phyloP scores from a whole-genome alignment of 768 basidiomycete genomes.

The Pilatotrama ljubarskyi region DNA sequence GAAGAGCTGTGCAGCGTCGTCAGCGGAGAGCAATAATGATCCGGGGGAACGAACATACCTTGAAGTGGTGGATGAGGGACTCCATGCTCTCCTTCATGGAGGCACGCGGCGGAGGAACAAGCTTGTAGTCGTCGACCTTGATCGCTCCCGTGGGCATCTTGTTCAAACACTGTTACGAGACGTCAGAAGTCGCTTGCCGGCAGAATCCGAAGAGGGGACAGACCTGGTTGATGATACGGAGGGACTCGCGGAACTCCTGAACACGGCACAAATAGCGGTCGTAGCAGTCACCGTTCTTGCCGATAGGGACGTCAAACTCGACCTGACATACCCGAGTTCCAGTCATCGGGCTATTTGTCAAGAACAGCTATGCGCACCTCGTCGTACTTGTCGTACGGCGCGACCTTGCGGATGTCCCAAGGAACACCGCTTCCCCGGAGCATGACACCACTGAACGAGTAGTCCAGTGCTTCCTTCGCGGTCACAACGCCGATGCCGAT shows the following conservation, averaged over 20 bases:
- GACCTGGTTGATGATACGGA: constrained; percentile 83
- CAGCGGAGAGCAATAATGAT: neutral
- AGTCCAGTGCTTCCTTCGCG: constrained; percentile 89
- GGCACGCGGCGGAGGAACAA: constrained; percentile 93
- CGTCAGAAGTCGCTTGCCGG: neutral
- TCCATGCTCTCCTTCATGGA: constrained; percentile 99
- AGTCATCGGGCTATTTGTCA: neutral
- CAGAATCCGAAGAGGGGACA: constrained; percentile 9
- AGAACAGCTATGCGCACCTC: constrained; percentile 51
- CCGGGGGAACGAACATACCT: constrained; percentile 45
- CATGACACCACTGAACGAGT: constrained; percentile 97
- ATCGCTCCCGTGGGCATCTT: constrained; percentile 92
- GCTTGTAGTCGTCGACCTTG: constrained; percentile 97
- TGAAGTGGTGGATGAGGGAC: constrained; percentile 97
- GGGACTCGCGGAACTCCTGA: constrained; percentile 95
- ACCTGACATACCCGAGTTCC: constrained; percentile 49
- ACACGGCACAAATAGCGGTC: constrained; percentile 97
- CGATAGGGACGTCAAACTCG: constrained; percentile 97
- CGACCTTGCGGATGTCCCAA: constrained; percentile 92
- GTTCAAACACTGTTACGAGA: constrained; percentile 75
- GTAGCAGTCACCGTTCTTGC: constrained; percentile 96
- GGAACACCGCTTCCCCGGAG: constrained; percentile 88
- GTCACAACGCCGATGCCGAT: constrained; percentile 88
- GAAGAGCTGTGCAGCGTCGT: constrained; percentile 61
- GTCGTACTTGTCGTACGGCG: constrained; percentile 95